A percentile compares a stretch with the other conserved stretches of the same genome.
phyloP scores from a whole-genome alignment of 441 rosid genomes.

The Pelargonium australe region DNA sequence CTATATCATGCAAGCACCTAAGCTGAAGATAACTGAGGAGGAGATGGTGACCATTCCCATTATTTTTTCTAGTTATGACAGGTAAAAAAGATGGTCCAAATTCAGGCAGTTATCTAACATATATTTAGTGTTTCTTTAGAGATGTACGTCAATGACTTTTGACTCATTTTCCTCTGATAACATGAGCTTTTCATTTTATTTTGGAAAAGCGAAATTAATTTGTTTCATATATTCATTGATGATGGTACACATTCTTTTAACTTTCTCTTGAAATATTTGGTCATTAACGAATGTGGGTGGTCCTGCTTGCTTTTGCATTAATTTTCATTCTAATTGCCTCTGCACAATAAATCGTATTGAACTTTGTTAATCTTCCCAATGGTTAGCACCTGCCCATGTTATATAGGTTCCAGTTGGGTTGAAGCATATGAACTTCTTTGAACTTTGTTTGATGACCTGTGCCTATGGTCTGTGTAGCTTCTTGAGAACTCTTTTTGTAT shows the following conservation, averaged over 20 bases:
- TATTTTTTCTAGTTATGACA: not conserved
- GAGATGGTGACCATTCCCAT: slow-evolving; percentile 52
- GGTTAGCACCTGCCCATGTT: not conserved
- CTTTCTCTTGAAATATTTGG: not conserved
- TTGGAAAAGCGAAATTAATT: not conserved
- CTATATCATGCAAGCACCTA: slow-evolving; percentile 89
- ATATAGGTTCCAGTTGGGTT: not conserved
- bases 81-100: not conserved
- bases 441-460: not conserved
- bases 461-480: not conserved
- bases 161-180: not conserved
- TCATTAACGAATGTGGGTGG: not conserved
- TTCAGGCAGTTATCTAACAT: too few species aligned
- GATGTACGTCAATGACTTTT: not conserved
- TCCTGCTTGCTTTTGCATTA: not conserved
- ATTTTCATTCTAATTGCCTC: not conserved
- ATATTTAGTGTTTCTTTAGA: not conserved
- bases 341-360: not conserved
- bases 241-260: not conserved
- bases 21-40: slow-evolving; percentile 83
- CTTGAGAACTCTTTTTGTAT: not conserved
- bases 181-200: not conserved
- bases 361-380: too few species aligned
- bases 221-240: not conserved
- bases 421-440: not conserved